Percentiles rank a stretch among this genome's conserved stretches.
These are phyloP conservation scores for Thelephora terrestris DNA, from an alignment of 1,284 basidiomycete species.

Conservation along the genomic window DNA sequence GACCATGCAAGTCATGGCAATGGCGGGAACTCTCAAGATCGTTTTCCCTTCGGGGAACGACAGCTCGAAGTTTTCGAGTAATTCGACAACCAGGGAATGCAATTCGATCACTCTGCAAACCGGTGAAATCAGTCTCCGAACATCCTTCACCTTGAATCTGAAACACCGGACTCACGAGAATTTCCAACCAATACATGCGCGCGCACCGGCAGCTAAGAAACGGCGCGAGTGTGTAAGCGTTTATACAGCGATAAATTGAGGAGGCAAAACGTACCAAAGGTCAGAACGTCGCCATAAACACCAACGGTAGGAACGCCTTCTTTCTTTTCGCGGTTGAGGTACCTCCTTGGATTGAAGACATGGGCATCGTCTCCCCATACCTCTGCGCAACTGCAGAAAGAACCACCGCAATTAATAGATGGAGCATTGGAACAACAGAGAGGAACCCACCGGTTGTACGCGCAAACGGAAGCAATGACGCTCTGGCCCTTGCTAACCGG, in stretches of 20 bases:
- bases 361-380: slow-evolving; percentile 43
- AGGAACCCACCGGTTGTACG: slow-evolving; percentile 23
- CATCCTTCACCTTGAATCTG: background rate
- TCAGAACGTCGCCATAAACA: slow-evolving; percentile 34
- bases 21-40: background rate
- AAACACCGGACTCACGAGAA: slow-evolving; percentile 20
- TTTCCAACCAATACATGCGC: slow-evolving; percentile 25
- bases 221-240: no score
- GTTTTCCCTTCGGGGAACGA: slow-evolving; percentile 4
- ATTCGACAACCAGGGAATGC: slow-evolving; percentile 15
- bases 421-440: background rate
- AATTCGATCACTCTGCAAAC: slow-evolving; percentile 18
- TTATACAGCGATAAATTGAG: background rate
- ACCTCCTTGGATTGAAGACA: slow-evolving; percentile 40
- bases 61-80: slow-evolving; percentile 19
- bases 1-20: slow-evolving; percentile 1
- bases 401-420: background rate
- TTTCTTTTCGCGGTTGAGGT: slow-evolving; percentile 25
- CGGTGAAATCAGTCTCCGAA: background rate
- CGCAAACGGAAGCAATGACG: slow-evolving; percentile 21
- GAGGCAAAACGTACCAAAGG: slow-evolving; percentile 10
- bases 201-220: slow-evolving; percentile 16
- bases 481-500: slow-evolving; percentile 27
- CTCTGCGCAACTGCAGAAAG: slow-evolving; percentile 15
- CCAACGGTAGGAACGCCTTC: slow-evolving; percentile 33